Percentiles rank a stretch among this genome's conserved stretches.
These are phyloP conservation scores for Lunularia cruciata DNA, from an alignment of 225 moss, liverwort and hornwort genomes.

Conservation along the genomic window DNA sequence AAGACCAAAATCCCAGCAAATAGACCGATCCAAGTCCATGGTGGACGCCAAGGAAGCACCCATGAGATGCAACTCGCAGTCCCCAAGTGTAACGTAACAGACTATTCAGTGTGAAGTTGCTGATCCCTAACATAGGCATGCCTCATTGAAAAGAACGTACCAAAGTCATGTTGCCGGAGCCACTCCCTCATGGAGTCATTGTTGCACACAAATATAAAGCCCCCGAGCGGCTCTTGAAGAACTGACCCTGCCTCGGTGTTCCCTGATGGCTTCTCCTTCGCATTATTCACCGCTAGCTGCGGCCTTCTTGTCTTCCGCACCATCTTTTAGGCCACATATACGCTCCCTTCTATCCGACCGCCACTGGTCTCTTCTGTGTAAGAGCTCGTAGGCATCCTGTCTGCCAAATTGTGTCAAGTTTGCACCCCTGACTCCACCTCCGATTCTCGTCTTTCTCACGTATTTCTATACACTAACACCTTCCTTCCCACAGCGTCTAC, in stretches of 20 bases:
- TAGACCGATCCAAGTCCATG: no score
- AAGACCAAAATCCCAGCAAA: no score
- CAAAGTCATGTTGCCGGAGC: conserved; percentile 89
- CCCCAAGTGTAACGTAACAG: no score
- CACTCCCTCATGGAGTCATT: conserved; percentile 98
- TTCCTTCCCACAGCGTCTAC: conserved; percentile 9
- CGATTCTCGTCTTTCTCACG: conserved; percentile 20
- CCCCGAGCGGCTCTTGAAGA: conserved; percentile 82
- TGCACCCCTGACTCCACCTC: conserved; percentile 11
- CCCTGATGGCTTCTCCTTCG: conserved; percentile 54
- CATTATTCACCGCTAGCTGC: conserved; percentile 61
- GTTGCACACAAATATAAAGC: conserved; percentile 99
- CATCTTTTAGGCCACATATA: conserved; percentile 71
- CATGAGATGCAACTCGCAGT: no score
- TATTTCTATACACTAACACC: neutral
- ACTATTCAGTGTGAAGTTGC: neutral
- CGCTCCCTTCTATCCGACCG: conserved; percentile 35
- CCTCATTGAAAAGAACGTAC: conserved; percentile 39
- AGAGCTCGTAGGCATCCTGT: neutral
- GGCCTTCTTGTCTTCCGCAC: conserved; percentile 73
- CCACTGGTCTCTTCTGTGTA: conserved; percentile 4
- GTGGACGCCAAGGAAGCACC: no score
- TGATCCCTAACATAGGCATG: neutral
- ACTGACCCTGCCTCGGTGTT: conserved; percentile 38
- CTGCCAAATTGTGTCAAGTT: conserved; percentile 15